Evolutionary conservation across 805 yeast species (phyloP), one percentile per base, ranked within the genome.

Genomic region (Kodamaea leandrae): DNA sequence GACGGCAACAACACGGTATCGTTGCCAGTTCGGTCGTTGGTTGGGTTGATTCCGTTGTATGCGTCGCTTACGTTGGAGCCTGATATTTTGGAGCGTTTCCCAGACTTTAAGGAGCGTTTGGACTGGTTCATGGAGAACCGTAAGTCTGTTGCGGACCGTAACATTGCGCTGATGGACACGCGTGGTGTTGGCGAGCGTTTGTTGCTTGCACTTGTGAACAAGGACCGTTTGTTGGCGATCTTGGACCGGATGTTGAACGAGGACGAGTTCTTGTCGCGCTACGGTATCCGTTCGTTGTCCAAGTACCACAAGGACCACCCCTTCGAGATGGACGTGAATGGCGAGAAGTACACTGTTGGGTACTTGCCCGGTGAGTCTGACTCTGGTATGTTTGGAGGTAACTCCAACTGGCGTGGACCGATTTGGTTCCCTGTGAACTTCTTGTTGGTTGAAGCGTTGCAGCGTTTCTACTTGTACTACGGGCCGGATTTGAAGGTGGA

Each of bases 371-470:
- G 95, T 21, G 96, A 87, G 57, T 84, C 95, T 20, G 91, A 87
- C 57, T 83, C 95, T 4, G 96, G 96, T 4, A 77, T 90, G 78
- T 89, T 89, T 73, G 97, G 97, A 37, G 97, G 97, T 44, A 89
- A 89, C 61, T 88, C 96, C 16, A 89, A 89, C 64, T 89, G 97
- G 97, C 76, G 97, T 61, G 97, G 97, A 2, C 96, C 97, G 12
- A 88, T 89, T 51, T 89, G 97, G 97, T 88, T 89, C 72, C 96
- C 97, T 15, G 86, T 86, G 9, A 89, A 84, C 55, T 89, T 89
- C 61, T 68, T 89, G 46, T 67, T 89, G 28, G 86, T 89, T 43
- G 97, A 89, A 66, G 80, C 96, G 0, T 69, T 89, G 52, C 93
- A 89, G 63, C 74, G 96, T 53, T 87, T 87, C 61, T 87, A 82